phyloP scores from a whole-genome alignment of 768 basidiomycete genomes.

The Calocera viscosa region DNA sequence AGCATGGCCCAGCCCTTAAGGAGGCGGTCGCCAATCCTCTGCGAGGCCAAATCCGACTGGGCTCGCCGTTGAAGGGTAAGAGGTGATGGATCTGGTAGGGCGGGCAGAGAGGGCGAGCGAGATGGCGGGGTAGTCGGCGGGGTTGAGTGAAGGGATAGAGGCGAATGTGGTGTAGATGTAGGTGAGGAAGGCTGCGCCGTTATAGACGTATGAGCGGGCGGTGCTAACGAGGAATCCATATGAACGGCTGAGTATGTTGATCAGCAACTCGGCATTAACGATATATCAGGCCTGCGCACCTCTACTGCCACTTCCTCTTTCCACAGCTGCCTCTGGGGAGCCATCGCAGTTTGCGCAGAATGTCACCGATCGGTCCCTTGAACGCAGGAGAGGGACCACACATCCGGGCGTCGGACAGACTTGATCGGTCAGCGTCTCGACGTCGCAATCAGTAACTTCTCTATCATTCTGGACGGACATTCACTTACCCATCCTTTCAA shows the following conservation, averaged over 20 bases:
- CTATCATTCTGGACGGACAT: not conserved
- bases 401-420: not conserved
- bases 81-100: not conserved
- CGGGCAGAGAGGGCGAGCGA: not conserved
- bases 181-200: not conserved
- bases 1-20: slow-evolving; percentile 82
- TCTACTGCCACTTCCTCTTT: not conserved
- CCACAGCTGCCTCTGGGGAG: not conserved
- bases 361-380: not conserved
- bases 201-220: not conserved
- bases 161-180: not conserved
- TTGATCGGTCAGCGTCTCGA: not conserved
- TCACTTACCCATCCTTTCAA: not conserved
- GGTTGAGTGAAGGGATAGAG: not conserved
- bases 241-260: not conserved
- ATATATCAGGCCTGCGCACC: not conserved
- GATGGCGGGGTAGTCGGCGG: not conserved
- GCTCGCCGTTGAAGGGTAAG: slow-evolving; percentile 48
- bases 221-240: not conserved
- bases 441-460: not conserved
- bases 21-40: slow-evolving; percentile 64
- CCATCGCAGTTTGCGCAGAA: not conserved
- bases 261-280: not conserved
- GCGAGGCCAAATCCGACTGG: slow-evolving; percentile 69
- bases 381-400: not conserved